Percentiles rank a stretch among this genome's conserved stretches.
These are phyloP conservation scores for Lagenidium giganteum DNA, from an alignment of 352 stramenopile genomes.

Conservation along the genomic window DNA sequence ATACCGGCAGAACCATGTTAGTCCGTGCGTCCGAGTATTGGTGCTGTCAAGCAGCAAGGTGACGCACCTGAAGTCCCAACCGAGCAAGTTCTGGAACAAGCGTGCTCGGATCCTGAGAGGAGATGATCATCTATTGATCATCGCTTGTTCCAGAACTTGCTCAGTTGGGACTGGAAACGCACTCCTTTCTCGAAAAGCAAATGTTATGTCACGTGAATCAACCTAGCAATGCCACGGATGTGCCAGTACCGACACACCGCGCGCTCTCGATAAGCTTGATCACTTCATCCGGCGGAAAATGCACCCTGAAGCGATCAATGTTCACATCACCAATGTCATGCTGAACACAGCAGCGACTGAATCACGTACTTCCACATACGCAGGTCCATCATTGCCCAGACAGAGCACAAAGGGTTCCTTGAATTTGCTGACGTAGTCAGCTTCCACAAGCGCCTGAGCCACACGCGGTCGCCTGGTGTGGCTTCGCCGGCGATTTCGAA, in stretches of 20 bases:
- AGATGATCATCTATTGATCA: not conserved
- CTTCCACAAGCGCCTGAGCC: constrained; percentile 72
- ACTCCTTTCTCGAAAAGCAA: no score
- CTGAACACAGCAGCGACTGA: constrained; percentile 11
- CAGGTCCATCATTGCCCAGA: constrained; percentile 75
- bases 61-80: constrained; percentile 61
- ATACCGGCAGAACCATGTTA: no score
- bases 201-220: not conserved
- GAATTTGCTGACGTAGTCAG: constrained; percentile 69
- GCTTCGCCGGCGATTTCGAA: constrained; percentile 80
- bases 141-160: constrained; percentile 66
- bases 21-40: no score
- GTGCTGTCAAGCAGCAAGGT: no score
- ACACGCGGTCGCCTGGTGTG: constrained; percentile 74
- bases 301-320: constrained; percentile 30
- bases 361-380: constrained; percentile 67
- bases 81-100: constrained; percentile 68
- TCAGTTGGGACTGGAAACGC: constrained; percentile 19
- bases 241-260: constrained; percentile 75
- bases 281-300: constrained; percentile 80
- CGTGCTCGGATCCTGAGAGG: constrained; percentile 48
- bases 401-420: constrained; percentile 77
- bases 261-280: constrained; percentile 83
- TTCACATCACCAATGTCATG: constrained; percentile 4
- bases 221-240: constrained; percentile 86